phyloP scores from a whole-genome alignment of 805 yeast genomes.

The Candida broadrunensis region DNA sequence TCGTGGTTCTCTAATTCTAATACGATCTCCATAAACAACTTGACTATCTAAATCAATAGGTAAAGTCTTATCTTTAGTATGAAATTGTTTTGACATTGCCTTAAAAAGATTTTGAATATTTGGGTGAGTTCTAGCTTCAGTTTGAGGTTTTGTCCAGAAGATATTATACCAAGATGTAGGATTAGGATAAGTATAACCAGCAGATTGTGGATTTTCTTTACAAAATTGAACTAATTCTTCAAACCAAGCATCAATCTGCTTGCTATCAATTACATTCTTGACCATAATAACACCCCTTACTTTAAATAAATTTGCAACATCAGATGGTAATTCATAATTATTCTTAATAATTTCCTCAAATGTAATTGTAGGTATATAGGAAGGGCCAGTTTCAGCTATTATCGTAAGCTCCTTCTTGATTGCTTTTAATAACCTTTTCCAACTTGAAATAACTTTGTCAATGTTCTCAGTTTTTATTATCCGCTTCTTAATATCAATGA shows the following conservation, averaged over 20 bases:
- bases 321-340: constrained; percentile 7
- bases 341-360: constrained; percentile 14
- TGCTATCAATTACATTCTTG: constrained; percentile 11
- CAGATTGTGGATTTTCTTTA: constrained; percentile 22
- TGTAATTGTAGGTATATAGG: constrained; percentile 18
- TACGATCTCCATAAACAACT: constrained; percentile 39
- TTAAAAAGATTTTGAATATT: constrained; percentile 25
- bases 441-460: constrained; percentile 21
- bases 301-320: constrained; percentile 8
- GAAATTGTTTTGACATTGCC: constrained; percentile 11
- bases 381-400: constrained; percentile 17
- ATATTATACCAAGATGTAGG: constrained; percentile 31
- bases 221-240: constrained; percentile 13
- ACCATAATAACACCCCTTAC: constrained; percentile 14
- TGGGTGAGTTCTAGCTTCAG: constrained; percentile 37
- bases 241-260: constrained; percentile 14
- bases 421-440: constrained; percentile 23
- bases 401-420: constrained; percentile 15
- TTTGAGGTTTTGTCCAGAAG: constrained; percentile 41
- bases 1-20: constrained; percentile 40
- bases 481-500: constrained; percentile 13
- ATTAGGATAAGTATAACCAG: constrained; percentile 22
- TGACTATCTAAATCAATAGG: constrained; percentile 27
- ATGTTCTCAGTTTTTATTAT: constrained; percentile 22
- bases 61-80: constrained; percentile 14